Percentiles rank a stretch among this genome's conserved stretches.
These are phyloP conservation scores for Fusarium succisae DNA, from an alignment of 2,329 filamentous ascomycete genomes.

Conservation along the genomic window DNA sequence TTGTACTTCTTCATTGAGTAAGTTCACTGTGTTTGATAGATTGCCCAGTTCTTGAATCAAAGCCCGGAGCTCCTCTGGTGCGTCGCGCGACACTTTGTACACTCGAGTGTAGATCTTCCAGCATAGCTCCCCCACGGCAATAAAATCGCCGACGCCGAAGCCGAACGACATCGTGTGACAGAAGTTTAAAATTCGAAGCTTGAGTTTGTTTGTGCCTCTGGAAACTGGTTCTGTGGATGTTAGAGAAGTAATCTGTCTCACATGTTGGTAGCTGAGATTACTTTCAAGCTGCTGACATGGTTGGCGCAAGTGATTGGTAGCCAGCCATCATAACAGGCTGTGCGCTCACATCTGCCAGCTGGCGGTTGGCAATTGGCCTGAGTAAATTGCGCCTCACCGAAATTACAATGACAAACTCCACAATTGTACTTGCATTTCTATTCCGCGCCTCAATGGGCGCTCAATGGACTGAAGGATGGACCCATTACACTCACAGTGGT, in stretches of 20 bases:
- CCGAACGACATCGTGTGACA: accelerated
- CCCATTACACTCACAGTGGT: neutral
- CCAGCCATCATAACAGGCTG: neutral
- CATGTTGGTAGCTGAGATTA: neutral
- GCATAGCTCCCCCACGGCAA: neutral
- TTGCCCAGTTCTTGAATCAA: accelerated
- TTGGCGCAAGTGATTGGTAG: neutral
- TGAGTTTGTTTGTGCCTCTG: accelerated
- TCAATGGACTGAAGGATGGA: too few relatives aligned
- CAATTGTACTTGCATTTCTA: accelerated
- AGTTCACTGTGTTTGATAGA: accelerated
- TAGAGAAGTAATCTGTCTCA: neutral
- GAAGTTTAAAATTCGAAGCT: accelerated
- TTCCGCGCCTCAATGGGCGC: accelerated
- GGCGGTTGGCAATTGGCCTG: neutral
- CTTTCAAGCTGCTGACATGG: accelerated
- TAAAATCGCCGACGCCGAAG: neutral
- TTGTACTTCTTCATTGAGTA: accelerated
- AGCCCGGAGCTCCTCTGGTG: accelerated
- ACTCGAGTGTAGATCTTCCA: neutral
- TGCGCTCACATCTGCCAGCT: neutral
- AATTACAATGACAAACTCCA: neutral
- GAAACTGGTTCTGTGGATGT: neutral
- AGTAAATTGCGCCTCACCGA: accelerated
- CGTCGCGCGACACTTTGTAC: accelerated